Conservation (phyloP, 1,284 basidiomycete species). For the Leccinum proximum region DNA sequence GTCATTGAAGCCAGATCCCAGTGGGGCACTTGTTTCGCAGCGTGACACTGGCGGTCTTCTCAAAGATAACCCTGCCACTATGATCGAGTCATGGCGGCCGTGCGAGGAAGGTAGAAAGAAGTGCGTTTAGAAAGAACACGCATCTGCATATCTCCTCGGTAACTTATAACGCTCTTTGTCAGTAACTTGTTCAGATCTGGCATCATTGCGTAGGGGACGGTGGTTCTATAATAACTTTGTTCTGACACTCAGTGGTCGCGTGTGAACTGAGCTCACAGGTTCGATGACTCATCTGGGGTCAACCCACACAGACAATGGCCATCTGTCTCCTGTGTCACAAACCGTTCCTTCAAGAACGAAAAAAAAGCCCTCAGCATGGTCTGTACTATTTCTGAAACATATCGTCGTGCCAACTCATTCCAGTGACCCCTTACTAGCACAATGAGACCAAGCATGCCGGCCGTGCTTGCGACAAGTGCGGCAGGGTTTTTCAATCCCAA, state of each 20-base stretch:
- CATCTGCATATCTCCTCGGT: constrained; percentile 5
- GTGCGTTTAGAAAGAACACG: background rate
- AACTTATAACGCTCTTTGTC: constrained; percentile 4
- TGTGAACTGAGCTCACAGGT: background rate
- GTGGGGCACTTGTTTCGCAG: background rate
- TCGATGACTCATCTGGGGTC: background rate
- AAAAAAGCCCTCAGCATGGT: constrained; percentile 16
- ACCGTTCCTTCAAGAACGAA: constrained; percentile 15
- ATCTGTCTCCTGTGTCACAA: constrained; percentile 16
- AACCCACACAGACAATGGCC: constrained; percentile 14
- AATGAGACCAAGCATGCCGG: constrained; percentile 11
- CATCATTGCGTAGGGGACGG: background rate
- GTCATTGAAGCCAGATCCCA: background rate
- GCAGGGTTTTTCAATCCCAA: constrained; percentile 3
- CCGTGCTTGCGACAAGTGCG: constrained; percentile 14
- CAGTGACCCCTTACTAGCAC: constrained; percentile 15
- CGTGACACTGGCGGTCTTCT: background rate
- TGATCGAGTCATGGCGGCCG: constrained; percentile 6
- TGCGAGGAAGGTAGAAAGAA: background rate
- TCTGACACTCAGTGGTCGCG: no score
- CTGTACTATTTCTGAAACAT: constrained; percentile 1
- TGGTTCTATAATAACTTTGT: background rate
- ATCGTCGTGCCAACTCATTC: background rate
- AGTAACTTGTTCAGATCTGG: background rate
- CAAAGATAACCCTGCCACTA: constrained; percentile 10